Base-by-base conservation (phyloP, 176 grass and related monocot genomes). In the Raddia distichophylla region DNA sequence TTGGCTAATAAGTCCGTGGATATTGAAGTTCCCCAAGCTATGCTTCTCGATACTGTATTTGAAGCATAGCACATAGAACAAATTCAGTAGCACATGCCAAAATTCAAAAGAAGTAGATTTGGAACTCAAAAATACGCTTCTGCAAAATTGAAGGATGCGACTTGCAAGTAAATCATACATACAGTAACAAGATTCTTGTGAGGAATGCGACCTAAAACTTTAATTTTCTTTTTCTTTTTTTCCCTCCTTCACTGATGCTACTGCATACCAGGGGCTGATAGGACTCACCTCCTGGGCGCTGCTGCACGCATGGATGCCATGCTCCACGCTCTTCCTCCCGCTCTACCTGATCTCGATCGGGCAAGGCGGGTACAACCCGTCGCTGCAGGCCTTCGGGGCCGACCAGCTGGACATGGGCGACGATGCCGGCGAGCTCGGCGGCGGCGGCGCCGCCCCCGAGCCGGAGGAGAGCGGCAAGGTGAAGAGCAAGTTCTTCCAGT, bases 401-500 rank as follows among this genome's bases (percentile, higher is more conserved):
- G 95, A 98, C 51, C 95, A 98, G 60, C 88, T 98, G n/a, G 86
- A 84, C 70, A 83, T 91, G 9, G 90, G 69, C 0, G 87, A 92
- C 50, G 52, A 84, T 11, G 71, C 78, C 10, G 74, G 15, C 7
- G 37, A 40, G 4, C 37, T 4, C 6, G 16, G 33, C 18, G 53
- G 19, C 20, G 67, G 46, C 37, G 35, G 65, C n/a, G 18, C 70
- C 58, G 18, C 47, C n/a, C n/a, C n/a, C n/a, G n/a, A n/a, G 1
- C 54, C 71, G 2, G 91, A 97, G 48, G 83, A 93, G 34, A 89
- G 86, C 66, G 68, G 42, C 16, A 93, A 84, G 74, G 80, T 83
- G 71, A 98, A 98, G 84, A 91, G 88, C 61, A 46, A 76, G 20
- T 98, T 98, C 79, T 98, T 98, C 86, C 92, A 90, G 69, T 98